Conservation (phyloP, 345 rosid genomes). For the Psidium guajava region DNA sequence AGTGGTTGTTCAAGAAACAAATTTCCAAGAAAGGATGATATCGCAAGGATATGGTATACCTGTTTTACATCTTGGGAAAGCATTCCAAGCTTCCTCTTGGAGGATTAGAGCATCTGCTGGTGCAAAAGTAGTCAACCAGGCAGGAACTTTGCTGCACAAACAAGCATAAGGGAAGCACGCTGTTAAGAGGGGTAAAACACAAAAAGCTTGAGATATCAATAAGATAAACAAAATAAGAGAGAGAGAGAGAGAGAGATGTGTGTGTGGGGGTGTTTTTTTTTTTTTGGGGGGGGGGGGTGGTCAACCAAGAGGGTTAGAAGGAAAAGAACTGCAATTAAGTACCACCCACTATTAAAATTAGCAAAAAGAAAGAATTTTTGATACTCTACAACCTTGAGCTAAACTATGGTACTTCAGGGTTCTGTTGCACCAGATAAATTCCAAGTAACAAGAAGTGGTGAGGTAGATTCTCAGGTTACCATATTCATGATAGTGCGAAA, state of each 20-base stretch:
- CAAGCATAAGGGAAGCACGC: neutral
- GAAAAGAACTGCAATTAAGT: neutral
- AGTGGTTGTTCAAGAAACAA: conserved; percentile 7
- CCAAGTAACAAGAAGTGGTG: neutral
- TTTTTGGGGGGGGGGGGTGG: neutral
- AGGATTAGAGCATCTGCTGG: conserved; percentile 56
- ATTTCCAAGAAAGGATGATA: neutral
- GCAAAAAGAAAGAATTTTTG: neutral
- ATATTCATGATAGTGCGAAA: neutral
- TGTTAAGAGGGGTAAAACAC: neutral
- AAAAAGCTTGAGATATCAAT: neutral
- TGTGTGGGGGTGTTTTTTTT: no score
- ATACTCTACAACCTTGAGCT: neutral
- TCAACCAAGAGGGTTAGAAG: neutral
- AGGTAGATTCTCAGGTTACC: neutral
- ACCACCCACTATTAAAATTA: neutral
- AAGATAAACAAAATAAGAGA: neutral
- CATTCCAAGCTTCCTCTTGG: conserved; percentile 73
- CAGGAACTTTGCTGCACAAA: conserved; percentile 53
- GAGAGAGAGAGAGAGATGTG: neutral
- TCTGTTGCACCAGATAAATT: neutral
- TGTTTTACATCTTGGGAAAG: conserved; percentile 71
- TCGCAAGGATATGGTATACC: conserved; percentile 17
- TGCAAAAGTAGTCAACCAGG: conserved; percentile 57
- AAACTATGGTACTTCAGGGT: neutral